Percentiles rank a stretch among this genome's conserved stretches.
These are phyloP conservation scores for Kodamaea plutei DNA, from an alignment of 1,139 yeast species.

Conservation along the genomic window DNA sequence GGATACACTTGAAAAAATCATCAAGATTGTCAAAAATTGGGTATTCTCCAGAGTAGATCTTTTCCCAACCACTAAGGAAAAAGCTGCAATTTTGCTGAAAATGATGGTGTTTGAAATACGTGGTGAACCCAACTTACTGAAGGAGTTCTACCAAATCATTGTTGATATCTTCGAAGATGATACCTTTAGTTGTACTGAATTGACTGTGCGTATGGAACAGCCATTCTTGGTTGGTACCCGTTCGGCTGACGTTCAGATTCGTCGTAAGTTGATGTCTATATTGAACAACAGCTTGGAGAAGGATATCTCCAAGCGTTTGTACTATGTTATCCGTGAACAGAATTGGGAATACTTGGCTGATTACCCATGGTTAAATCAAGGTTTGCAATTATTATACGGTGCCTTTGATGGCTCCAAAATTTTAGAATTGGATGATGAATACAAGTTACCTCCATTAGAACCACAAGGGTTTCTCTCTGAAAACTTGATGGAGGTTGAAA, in stretches of 20 bases:
- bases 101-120: conserved; percentile 91
- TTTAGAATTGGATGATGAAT: conserved; percentile 46
- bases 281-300: conserved; percentile 76
- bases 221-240: conserved; percentile 95
- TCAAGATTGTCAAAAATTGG: conserved; percentile 81
- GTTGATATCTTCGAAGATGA: conserved; percentile 86
- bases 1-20: conserved; percentile 68
- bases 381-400: conserved; percentile 79
- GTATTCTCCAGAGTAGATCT: conserved; percentile 78
- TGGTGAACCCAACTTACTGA: conserved; percentile 77
- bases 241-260: conserved; percentile 68
- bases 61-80: conserved; percentile 93
- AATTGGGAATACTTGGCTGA: conserved; percentile 96
- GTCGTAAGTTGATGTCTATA: conserved; percentile 77
- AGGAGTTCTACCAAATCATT: conserved; percentile 79
- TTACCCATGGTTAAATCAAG: conserved; percentile 93
- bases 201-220: conserved; percentile 94
- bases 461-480: conserved; percentile 9
- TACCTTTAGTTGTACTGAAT: conserved; percentile 74
- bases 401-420: conserved; percentile 55
- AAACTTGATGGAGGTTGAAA: conserved; percentile 24
- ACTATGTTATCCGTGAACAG: conserved; percentile 85
- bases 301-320: conserved; percentile 73
- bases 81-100: conserved; percentile 89
- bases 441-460: conserved; percentile 52